Evolutionary conservation across 495 filamentous ascomycete genomes (phyloP).

Genomic region (Lasiosphaeria hispida): DNA sequence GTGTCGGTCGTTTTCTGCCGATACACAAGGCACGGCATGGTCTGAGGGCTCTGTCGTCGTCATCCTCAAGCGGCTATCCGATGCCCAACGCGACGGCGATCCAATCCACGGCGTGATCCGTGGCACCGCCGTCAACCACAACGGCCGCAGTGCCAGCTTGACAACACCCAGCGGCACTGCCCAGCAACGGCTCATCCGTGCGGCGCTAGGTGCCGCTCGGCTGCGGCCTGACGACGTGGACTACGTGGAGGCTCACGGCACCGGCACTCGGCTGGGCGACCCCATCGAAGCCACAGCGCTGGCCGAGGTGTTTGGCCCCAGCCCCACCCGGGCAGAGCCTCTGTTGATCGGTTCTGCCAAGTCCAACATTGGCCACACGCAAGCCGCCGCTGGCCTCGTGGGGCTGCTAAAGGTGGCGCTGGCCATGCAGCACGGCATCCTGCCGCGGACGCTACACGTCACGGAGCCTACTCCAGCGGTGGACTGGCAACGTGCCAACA

Average conservation of each 20-base stretch:
- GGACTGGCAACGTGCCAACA: constrained; percentile 17
- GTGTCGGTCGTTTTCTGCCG: constrained; percentile 21
- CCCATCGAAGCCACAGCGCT: constrained; percentile 32
- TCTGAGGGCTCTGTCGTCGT: constrained; percentile 49
- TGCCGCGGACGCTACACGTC: constrained; percentile 20
- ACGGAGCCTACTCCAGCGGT: constrained; percentile 20
- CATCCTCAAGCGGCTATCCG: constrained; percentile 45
- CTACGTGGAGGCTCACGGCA: constrained; percentile 44
- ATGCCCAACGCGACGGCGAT: constrained; percentile 46
- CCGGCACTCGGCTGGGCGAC: constrained; percentile 47
- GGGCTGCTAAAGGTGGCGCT: constrained; percentile 21
- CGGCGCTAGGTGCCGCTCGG: constrained; percentile 10
- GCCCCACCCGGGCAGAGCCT: constrained; percentile 24
- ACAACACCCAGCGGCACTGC: constrained; percentile 17
- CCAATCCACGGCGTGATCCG: constrained; percentile 50
- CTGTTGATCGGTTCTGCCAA: constrained; percentile 51
- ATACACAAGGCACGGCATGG: constrained; percentile 51
- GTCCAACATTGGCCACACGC: constrained; percentile 48
- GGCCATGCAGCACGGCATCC: constrained; percentile 11
- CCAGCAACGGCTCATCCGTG: constrained; percentile 18
- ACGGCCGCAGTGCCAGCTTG: constrained; percentile 19
- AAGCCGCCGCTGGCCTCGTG: constrained; percentile 43
- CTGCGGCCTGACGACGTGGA: constrained; percentile 19
- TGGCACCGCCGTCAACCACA: constrained; percentile 39
- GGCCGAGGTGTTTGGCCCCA: constrained; percentile 22